A percentile compares a stretch with the other conserved stretches of the same genome.
Evolutionary conservation across 2,329 filamentous ascomycete genomes (phyloP).

Genomic region (Alternaria metachromatica): DNA sequence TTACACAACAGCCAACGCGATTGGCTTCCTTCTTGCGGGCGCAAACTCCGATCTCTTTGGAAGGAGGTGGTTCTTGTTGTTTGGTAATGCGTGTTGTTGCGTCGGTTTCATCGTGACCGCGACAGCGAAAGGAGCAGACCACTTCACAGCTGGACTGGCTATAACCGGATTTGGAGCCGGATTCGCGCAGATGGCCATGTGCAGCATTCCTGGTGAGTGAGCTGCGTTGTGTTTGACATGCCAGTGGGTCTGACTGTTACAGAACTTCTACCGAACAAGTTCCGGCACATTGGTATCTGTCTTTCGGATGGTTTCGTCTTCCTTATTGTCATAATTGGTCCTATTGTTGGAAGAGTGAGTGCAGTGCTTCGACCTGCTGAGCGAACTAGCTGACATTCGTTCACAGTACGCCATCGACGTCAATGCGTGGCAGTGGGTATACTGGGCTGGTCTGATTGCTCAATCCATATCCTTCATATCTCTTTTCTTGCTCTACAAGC

Average conservation of each 20-base stretch:
- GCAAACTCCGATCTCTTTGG: constrained; percentile 59
- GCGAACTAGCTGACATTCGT: neutral
- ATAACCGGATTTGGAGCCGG: constrained; percentile 56
- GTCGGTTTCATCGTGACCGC: constrained; percentile 43
- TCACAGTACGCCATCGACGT: constrained; percentile 30
- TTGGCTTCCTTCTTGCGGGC: constrained; percentile 36
- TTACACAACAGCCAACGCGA: constrained; percentile 31
- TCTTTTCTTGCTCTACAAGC: constrained; percentile 30
- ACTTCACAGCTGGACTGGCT: constrained; percentile 52
- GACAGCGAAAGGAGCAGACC: constrained; percentile 42
- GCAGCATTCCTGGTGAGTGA: constrained; percentile 51
- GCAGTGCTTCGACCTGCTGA: neutral
- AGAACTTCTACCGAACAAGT: constrained; percentile 17
- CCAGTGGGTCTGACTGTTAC: neutral
- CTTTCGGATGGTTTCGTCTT: constrained; percentile 48
- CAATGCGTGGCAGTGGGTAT: constrained; percentile 30
- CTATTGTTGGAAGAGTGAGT: neutral
- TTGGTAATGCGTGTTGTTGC: constrained; percentile 52
- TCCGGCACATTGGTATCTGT: constrained; percentile 14
- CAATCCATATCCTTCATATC: constrained; percentile 30
- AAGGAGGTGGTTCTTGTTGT: constrained; percentile 55
- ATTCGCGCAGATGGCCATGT: constrained; percentile 54
- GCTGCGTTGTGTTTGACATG: constrained; percentile 20
- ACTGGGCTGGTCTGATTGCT: constrained; percentile 32
- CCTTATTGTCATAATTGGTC: constrained; percentile 46